These are phyloP conservation scores for Ziziphus jujuba DNA, from an alignment of 306 rosid genomes.

Conservation along the genomic window DNA sequence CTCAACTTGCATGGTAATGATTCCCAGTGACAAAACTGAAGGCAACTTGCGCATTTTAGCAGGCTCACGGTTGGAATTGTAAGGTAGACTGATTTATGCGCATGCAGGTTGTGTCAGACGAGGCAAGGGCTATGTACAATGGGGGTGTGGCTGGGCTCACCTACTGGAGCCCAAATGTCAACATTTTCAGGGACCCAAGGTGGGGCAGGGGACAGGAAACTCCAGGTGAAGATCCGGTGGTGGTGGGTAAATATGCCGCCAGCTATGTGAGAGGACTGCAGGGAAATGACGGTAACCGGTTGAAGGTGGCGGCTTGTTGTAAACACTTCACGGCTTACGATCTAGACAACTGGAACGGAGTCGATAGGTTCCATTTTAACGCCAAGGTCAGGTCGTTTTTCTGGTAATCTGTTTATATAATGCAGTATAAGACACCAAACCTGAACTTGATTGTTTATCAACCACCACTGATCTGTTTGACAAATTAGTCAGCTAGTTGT, in stretches of 20 bases:
- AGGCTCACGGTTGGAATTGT: not conserved
- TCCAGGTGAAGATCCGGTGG: slow-evolving; percentile 91
- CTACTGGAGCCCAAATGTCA: slow-evolving; percentile 92
- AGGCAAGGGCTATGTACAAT: slow-evolving; percentile 95
- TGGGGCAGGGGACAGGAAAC: slow-evolving; percentile 99
- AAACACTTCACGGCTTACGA: slow-evolving; percentile 90
- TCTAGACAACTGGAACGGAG: slow-evolving; percentile 87
- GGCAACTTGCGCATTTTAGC: slow-evolving; percentile 3
- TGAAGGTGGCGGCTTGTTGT: slow-evolving; percentile 92
- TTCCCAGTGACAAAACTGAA: not conserved
- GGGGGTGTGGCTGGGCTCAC: slow-evolving; percentile 81
- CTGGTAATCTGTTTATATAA: not conserved
- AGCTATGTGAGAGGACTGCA: slow-evolving; percentile 74
- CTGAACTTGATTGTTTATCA: slow-evolving; percentile 17
- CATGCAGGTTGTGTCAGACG: slow-evolving; percentile 81
- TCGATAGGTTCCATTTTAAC: slow-evolving; percentile 85
- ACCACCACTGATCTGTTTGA: not conserved
- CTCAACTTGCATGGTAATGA: slow-evolving; percentile 26
- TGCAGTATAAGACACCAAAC: not conserved
- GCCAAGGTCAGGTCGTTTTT: slow-evolving; percentile 51
- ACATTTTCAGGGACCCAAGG: slow-evolving; percentile 84
- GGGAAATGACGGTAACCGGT: slow-evolving; percentile 59
- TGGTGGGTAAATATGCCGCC: slow-evolving; percentile 76
- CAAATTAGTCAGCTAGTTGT: too few relatives aligned
- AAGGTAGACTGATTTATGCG: not conserved